Conservation (phyloP, 1,284 basidiomycete species). For the Phellinidium pouzarii region DNA sequence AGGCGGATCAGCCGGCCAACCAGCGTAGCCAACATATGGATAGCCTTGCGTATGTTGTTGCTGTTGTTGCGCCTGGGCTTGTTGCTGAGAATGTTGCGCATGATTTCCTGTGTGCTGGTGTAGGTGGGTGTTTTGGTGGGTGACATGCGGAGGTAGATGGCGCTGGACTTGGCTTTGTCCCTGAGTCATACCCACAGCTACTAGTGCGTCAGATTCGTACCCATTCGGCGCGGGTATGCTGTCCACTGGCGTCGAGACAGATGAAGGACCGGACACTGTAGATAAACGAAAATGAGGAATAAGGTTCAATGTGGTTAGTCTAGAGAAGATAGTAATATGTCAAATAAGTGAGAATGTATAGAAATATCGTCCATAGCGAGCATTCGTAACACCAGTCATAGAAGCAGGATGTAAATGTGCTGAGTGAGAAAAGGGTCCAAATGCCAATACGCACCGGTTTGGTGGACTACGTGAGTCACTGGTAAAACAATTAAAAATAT, state of each 20-base stretch:
- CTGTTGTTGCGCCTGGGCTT: not conserved
- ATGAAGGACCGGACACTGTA: not conserved
- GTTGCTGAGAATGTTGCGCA: slow-evolving; percentile 5
- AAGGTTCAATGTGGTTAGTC: not conserved
- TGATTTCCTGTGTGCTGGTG: not conserved
- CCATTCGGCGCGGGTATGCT: not conserved
- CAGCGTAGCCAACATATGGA: not conserved
- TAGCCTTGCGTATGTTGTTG: slow-evolving; percentile 4
- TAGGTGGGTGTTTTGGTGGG: not conserved
- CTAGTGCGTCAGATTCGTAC: not conserved
- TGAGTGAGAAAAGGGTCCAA: not conserved
- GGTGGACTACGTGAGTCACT: not conserved
- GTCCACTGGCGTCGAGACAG: not conserved
- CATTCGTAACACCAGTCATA: not conserved
- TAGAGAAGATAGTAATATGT: not conserved
- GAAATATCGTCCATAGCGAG: not conserved
- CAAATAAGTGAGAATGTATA: not conserved
- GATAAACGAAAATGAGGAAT: not conserved
- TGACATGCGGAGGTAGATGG: not conserved
- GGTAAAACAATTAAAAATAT: slow-evolving; percentile 10
- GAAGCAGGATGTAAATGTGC: not conserved
- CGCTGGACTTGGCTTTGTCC: not conserved
- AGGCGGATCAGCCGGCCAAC: not conserved
- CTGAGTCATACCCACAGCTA: not conserved
- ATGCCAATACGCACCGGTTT: not conserved